phyloP scores from a whole-genome alignment of 108 stramenopile genomes.

The Asterionellopsis glacialis region DNA sequence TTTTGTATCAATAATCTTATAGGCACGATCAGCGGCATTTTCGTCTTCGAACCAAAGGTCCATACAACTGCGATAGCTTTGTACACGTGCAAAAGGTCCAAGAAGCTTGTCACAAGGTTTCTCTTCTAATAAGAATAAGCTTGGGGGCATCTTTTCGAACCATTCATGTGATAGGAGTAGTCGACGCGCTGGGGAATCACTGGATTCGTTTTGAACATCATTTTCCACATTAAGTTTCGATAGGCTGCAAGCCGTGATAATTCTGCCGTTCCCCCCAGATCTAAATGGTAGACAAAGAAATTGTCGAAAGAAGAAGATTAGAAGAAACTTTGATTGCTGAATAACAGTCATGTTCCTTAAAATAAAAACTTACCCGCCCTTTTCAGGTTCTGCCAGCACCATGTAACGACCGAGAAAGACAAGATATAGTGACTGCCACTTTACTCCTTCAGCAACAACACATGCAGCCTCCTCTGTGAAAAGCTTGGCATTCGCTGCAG shows the following conservation, averaged over 20 bases:
- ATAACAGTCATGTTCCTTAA: background rate
- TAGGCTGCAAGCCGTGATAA: constrained; percentile 56
- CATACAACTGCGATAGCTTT: constrained; percentile 34
- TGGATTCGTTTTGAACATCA: constrained; percentile 38
- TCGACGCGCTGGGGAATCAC: constrained; percentile 61
- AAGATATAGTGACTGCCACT: constrained; percentile 86
- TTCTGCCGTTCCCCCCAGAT: constrained; percentile 60
- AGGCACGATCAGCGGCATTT: constrained; percentile 50
- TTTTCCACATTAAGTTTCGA: constrained; percentile 39
- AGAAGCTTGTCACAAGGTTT: constrained; percentile 1
- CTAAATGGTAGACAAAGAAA: constrained; percentile 8
- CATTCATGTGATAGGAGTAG: constrained; percentile 54
- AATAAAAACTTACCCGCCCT: constrained; percentile 8
- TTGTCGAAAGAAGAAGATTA: too few species aligned
- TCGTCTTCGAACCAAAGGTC: constrained; percentile 87
- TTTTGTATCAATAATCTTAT: constrained; percentile 36
- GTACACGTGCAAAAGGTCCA: constrained; percentile 1
- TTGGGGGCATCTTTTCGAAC: constrained; percentile 48
- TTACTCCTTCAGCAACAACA: constrained; percentile 71
- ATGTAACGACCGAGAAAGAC: constrained; percentile 55
- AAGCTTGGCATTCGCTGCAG: constrained; percentile 40
- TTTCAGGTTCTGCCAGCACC: constrained; percentile 70
- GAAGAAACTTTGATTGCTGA: constrained; percentile 4
- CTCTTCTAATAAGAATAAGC: constrained; percentile 54
- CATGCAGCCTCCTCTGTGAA: constrained; percentile 55